phyloP scores from a whole-genome alignment of 805 yeast species.

The Candida golubevii region DNA sequence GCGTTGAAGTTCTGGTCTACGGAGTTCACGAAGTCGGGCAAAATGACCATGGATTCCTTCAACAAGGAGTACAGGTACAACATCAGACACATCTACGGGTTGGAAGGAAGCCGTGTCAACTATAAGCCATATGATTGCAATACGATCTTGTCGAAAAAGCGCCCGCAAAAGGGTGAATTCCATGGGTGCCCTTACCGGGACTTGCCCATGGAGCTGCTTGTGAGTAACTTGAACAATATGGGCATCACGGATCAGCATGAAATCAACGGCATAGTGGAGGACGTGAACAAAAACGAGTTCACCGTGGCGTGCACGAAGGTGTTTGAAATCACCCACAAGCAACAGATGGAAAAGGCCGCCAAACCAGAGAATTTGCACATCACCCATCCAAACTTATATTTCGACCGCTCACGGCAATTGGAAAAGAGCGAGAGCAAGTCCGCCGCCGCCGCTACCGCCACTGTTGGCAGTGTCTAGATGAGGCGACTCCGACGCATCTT shows the following conservation, averaged over 20 bases:
- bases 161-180: conserved; percentile 61
- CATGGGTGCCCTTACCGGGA: conserved; percentile 96
- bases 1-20: conserved; percentile 80
- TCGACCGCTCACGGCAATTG: conserved; percentile 65
- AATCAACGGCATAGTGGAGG: conserved; percentile 59
- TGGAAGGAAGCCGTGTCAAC: conserved; percentile 84
- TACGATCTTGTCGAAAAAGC: conserved; percentile 66
- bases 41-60: conserved; percentile 65
- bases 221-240: conserved; percentile 52
- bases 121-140: conserved; percentile 85
- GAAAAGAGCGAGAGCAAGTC: conserved; percentile 27
- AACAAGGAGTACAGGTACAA: conserved; percentile 86
- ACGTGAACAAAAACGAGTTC: conserved; percentile 64
- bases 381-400: conserved; percentile 84
- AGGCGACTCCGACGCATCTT: too few relatives aligned
- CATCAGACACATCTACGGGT: conserved; percentile 84
- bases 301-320: conserved; percentile 88
- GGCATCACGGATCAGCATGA: conserved; percentile 59
- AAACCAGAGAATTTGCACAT: conserved; percentile 55
- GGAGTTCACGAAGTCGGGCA: conserved; percentile 55
- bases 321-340: conserved; percentile 65
- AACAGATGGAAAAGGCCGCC: conserved; percentile 36
- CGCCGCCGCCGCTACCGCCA: not conserved
- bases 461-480: too few relatives aligned
- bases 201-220: conserved; percentile 59